Evolutionary conservation across 1,284 basidiomycete genomes (phyloP).

Genomic region (Heliocybe sulcata): DNA sequence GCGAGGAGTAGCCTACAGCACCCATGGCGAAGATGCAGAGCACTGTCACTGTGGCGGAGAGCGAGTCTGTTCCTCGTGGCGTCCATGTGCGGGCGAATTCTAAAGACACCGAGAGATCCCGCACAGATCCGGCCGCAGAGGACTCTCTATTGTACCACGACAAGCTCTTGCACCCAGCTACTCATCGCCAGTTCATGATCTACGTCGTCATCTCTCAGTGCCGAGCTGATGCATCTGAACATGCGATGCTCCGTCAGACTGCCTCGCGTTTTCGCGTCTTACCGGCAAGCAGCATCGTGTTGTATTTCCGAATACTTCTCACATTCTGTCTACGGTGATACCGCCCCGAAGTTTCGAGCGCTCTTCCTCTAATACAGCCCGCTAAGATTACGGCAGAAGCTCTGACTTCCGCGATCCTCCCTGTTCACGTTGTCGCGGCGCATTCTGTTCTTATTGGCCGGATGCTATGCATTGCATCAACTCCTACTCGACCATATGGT

Average conservation of each 20-base stretch:
- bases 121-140: too few relatives aligned
- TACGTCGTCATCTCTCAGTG: too few relatives aligned
- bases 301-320: background rate
- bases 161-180: too few relatives aligned
- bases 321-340: background rate
- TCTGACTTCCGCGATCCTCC: background rate
- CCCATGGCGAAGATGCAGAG: conserved; percentile 1
- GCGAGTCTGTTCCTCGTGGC: background rate
- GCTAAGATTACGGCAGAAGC: background rate
- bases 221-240: too few relatives aligned
- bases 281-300: too few relatives aligned
- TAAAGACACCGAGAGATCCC: too few relatives aligned
- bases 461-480: background rate
- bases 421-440: background rate
- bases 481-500: background rate
- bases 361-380: background rate
- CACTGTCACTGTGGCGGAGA: background rate
- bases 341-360: background rate
- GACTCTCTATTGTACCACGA: too few relatives aligned
- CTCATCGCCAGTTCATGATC: too few relatives aligned
- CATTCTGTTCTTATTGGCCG: background rate
- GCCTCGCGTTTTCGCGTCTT: too few relatives aligned
- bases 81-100: too few relatives aligned
- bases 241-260: too few relatives aligned
- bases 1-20: background rate